phyloP scores from a whole-genome alignment of 108 stramenopile genomes.

The Stephanodiscus minutulus region DNA sequence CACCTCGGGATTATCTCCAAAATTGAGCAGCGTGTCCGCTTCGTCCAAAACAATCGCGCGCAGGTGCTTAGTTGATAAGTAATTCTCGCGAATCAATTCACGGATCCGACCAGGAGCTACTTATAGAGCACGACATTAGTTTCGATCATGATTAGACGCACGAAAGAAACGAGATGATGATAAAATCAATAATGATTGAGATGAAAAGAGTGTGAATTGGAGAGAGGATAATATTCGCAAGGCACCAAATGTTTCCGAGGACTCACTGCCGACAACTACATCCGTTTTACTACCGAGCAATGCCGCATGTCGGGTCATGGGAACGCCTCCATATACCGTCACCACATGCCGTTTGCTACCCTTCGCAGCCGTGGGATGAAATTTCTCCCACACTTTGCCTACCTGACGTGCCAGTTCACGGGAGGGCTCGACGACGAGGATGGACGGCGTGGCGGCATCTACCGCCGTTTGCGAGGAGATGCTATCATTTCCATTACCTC shows the following conservation, averaged over 20 bases:
- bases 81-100: slow-evolving; percentile 53
- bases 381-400: slow-evolving; percentile 46
- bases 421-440: slow-evolving; percentile 52
- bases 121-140: neutral
- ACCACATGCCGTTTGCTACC: slow-evolving; percentile 36
- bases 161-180: neutral
- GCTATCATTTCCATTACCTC: slow-evolving; percentile 41
- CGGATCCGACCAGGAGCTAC: slow-evolving; percentile 54
- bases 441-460: slow-evolving; percentile 46
- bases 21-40: slow-evolving; percentile 50
- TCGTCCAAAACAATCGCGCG: slow-evolving; percentile 55
- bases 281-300: slow-evolving; percentile 53
- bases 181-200: neutral
- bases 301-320: slow-evolving; percentile 46
- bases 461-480: slow-evolving; percentile 6
- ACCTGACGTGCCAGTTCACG: slow-evolving; percentile 55
- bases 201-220: too few species aligned
- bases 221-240: neutral
- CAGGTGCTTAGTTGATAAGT: slow-evolving; percentile 31
- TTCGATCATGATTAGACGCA: neutral
- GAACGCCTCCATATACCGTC: slow-evolving; percentile 58
- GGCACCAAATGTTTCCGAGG: neutral
- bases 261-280: slow-evolving; percentile 48
- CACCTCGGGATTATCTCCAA: slow-evolving; percentile 50
- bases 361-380: slow-evolving; percentile 43